Evolutionary conservation across 148 eudicot genomes (phyloP), one percentile per base, ranked within the genome.

Genomic region (Vaccinium myrtillus): DNA sequence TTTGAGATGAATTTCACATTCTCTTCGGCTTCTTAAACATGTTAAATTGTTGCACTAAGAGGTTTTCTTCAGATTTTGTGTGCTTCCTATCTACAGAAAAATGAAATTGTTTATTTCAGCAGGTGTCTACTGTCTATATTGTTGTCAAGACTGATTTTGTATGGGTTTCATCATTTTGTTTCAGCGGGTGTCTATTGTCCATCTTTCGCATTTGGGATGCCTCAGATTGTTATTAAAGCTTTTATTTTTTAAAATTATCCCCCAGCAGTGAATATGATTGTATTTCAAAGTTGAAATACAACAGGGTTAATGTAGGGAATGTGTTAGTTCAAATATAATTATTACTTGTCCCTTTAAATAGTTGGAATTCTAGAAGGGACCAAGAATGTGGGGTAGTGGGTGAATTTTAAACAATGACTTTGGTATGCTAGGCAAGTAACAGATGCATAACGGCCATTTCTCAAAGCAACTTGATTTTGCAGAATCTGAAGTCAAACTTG

Each of bases 401-500:
- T 3, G 73, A 27, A 12, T 27, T 27, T 27, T 23, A 67, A 69
- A 69, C 74, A 14, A 13, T 13, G 74, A 13, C 43, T 69, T 69
- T 27, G 43, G 74, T 27, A 69, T 69, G 15, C 74, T 27, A 8
- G 55, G 13, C 55, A 53, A 53, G 55, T 53, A 53, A 53, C 55
- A 53, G 55, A 82, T 36, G 9, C 63, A 58, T 70, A 50, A 16
- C 76, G 50, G 15, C 61, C 32, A 58, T 74, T 48, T 75, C 63
- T 83, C 30, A 82, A 19, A 23, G 15, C 1, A 58, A 48, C 23
- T 51, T 2, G 46, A 25, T 61, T 69, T 53, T 85, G 93, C 94
- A 97, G 99, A 97, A 97, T 90, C 88, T 97, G 87, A 94, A 94
- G 86, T 94, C 99, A 79, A 97, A 97, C 90, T 90, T 97, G 87